These are phyloP conservation scores for Crithidia thermophila DNA, from an alignment of 208 protist genomes.

Conservation along the genomic window DNA sequence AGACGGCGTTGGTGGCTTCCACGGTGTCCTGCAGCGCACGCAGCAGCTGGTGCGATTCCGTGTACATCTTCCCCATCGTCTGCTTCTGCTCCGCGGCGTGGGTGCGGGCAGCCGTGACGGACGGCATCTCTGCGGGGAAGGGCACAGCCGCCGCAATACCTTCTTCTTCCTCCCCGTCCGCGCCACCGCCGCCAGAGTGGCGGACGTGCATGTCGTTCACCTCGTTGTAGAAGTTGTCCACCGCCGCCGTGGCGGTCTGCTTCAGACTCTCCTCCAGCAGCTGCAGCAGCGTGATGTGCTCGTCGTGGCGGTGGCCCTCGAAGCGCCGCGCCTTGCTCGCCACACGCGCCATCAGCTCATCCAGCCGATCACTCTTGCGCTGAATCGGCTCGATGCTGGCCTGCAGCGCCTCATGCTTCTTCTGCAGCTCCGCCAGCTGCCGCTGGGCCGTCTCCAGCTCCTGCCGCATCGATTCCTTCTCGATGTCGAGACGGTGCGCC, in stretches of 20 bases:
- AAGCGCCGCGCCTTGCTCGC: constrained; percentile 59
- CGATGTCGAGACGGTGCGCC: constrained; percentile 32
- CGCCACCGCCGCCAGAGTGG: constrained; percentile 5
- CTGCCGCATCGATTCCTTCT: constrained; percentile 25
- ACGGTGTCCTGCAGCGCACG: constrained; percentile 44
- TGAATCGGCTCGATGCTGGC: constrained; percentile 44
- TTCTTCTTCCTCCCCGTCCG: background rate
- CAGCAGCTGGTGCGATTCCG: constrained; percentile 64
- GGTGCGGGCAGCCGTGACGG: constrained; percentile 43
- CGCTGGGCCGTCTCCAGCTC: background rate
- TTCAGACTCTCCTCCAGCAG: constrained; percentile 74
- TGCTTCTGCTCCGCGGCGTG: constrained; percentile 48
- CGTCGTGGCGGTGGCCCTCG: constrained; percentile 52
- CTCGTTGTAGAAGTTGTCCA: constrained; percentile 61
- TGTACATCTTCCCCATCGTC: constrained; percentile 57
- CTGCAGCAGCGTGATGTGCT: constrained; percentile 62
- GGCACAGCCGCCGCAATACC: background rate
- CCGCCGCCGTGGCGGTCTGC: constrained; percentile 47
- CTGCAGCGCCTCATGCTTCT: constrained; percentile 17
- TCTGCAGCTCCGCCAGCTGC: constrained; percentile 22
- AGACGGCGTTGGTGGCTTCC: constrained; percentile 58
- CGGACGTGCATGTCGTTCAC: constrained; percentile 30
- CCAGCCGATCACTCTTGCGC: constrained; percentile 67
- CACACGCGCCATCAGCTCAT: constrained; percentile 71
- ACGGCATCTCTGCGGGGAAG: constrained; percentile 41